Base-by-base conservation (phyloP, 1,139 yeast genomes). In the Dujonia santamariae region DNA sequence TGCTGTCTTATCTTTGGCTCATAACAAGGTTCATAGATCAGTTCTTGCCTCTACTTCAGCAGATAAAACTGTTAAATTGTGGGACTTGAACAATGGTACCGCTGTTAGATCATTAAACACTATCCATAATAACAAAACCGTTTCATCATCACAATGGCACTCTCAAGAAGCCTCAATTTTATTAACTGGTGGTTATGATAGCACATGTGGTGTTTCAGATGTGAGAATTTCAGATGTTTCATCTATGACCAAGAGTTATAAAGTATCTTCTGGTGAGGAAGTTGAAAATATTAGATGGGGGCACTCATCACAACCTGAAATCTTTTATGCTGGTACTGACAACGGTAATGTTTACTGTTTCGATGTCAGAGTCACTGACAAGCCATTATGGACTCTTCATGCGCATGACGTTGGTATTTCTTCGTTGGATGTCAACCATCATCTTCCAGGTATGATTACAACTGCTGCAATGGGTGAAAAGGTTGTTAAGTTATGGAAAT, bases 341-440 rank as follows among this genome's bases (percentile, higher is more conserved):
- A 73, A 78, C 43, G 99, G 99, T 55, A 82, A 82, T 50, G 78
- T 92, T 23, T 86, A 86, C 63, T 84, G 94, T 44, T 90, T 85
- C 51, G 98, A 92, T 60, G 82, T 86, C 31, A 78, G 96, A 56
- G 75, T 69, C 33, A 72, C 69, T 30, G 69, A 74, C 35, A 77
- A 74, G 46, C 88, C 96, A 18, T 53, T 92, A 26, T 92, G 99
- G 99, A 86, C 95, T 4, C 72, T 92, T 50, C 96, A 94, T 62
- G 98, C 98, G 2, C 98, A 92, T 57, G 97, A 92, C 61, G 78
- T 95, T 4, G 97, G 95, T 40, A 83, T 92, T 41, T 83, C 97
- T 8, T 73, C 94, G 3, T 73, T 94, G 48, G 84, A 82, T 48
- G 73, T 82, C 30, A 88, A 86, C 59, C 55, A 59, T 22, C 74